These are phyloP conservation scores for Barbatosphaeria neglecta DNA, from an alignment of 495 filamentous ascomycete genomes.

Conservation along the genomic window DNA sequence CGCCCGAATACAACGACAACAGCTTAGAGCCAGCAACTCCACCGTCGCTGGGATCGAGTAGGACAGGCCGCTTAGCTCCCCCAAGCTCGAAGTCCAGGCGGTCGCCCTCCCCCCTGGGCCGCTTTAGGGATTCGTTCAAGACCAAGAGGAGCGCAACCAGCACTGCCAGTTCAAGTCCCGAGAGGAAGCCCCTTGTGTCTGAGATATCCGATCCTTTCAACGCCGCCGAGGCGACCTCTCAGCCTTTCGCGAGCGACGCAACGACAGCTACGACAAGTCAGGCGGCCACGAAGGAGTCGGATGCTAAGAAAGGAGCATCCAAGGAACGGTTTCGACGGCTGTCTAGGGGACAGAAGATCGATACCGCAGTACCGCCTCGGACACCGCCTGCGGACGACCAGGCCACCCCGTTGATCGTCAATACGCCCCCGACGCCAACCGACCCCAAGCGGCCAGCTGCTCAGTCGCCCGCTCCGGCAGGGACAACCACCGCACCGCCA, in stretches of 20 bases:
- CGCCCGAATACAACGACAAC: slow-evolving; percentile 10
- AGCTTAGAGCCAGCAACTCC: slow-evolving; percentile 10
- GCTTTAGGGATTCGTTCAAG: slow-evolving; percentile 34
- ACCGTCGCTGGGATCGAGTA: slow-evolving; percentile 13
- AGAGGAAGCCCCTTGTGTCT: slow-evolving; percentile 8
- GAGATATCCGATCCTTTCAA: not conserved
- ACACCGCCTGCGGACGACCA: slow-evolving; percentile 31
- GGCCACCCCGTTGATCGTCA: slow-evolving; percentile 39
- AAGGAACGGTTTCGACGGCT: slow-evolving; percentile 10
- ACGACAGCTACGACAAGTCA: slow-evolving; percentile 8
- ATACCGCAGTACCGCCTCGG: slow-evolving; percentile 23
- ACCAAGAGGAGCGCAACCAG: slow-evolving; percentile 18
- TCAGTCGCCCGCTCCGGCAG: not conserved
- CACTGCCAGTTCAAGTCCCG: slow-evolving; percentile 11
- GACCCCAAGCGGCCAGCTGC: slow-evolving; percentile 16
- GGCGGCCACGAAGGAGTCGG: not conserved
- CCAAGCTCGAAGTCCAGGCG: slow-evolving; percentile 20
- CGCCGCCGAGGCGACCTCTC: not conserved
- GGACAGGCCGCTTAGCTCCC: slow-evolving; percentile 22
- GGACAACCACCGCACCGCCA: not conserved
- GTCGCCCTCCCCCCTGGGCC: slow-evolving; percentile 32
- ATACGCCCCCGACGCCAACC: slow-evolving; percentile 45
- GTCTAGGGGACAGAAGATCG: slow-evolving; percentile 22
- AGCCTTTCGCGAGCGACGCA: slow-evolving; percentile 2
- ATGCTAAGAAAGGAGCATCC: slow-evolving; percentile 4